Evolutionary conservation across 768 basidiomycete genomes (phyloP), one percentile per base, ranked within the genome.

Genomic region (Pulveroboletus sp.): DNA sequence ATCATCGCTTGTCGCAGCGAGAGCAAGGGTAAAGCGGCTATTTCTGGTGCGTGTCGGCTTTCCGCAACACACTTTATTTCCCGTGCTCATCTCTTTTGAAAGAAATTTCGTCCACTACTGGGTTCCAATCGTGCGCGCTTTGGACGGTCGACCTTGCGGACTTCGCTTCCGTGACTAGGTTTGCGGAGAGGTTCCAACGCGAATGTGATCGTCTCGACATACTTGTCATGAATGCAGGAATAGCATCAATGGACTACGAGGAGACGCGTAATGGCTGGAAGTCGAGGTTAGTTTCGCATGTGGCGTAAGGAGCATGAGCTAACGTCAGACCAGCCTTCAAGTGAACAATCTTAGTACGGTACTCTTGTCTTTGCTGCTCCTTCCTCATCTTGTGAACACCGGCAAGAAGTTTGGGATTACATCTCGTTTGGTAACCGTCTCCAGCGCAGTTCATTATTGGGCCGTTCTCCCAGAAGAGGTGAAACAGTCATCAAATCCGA

Each of bases 211-310:
- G 48, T 22, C 29, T 59, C 6, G 60, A 62, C 20, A 51, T 78
- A 20, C 59, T 81, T 2, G 65, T 78, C 11, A 68, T 72, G 59
- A 79, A 79, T 24, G 76, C 78, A 1, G 76, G 53, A 0, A 45
- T 71, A 2, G 19, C 43, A 0, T 2, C 17, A 0, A 1, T 0
- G 2, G 42, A n/a, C 9, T 70, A 68, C 27, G 31, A 59, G 6
- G 39, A 54, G 9, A 74, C 73, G 0, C 30, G 44, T 0, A 73
- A 80, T 57, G 78, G 75, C 7, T 81, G 74, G 75, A 79, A 81
- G 50, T 42, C 60, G 11, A 61, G 53, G 79, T 78, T 42, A 5
- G 69, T 58, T 39, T 6, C 20, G 3, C 35, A 9, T 27, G 5
- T 19, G 2, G 26, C 2, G 36, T 5, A n/a, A 13, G 19, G 5